Base-by-base conservation (phyloP, 2,329 filamentous ascomycete genomes). In the Rhinocladiella similis region DNA sequence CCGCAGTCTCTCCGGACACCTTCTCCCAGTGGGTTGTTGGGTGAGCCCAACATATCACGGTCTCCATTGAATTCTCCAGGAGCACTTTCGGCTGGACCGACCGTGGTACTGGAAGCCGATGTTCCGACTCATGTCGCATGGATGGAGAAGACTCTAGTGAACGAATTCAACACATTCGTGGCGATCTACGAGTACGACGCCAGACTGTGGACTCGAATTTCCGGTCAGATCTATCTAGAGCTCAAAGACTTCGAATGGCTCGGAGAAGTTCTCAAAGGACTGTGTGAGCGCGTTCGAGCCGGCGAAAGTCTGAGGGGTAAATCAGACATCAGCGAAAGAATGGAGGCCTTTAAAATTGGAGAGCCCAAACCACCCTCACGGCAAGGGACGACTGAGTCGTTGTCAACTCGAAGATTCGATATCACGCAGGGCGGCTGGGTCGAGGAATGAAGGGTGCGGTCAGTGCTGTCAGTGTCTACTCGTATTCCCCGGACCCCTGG, bases 181-280 rank as follows among this genome's bases (percentile, higher is more conserved):
- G 79, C 86, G 1, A 68, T 89, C 2, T 84, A 84, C 55, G 71
- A 80, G 7, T 84, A 91, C 63, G 78, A 73, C 0, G 81, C 80
- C 0, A 78, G 78, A 51, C 82, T 86, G 69, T 96, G 88, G 88
- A 77, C 81, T 0, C 77, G 93, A 47, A 67, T 96, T 47, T 91
- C 88, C 68, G 90, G 83, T 13, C 91, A 96, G 77, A 81, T 94
- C 0, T 97, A 94, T 69, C 73, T 97, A n/a, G 90, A 90, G 22
- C 69, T 87, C 62, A 78, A 79, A 12, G 91, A 97, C 71, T 96
- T 94, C 67, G 83, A 87, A 68, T 89, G 83, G 82, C 80, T 81
- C 3, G 89, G 80, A 0, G 68, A 76, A 49, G 75, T 81, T 7
- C 70, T 94, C 66, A 81, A 82, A 68, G 73, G 76, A 33, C 63